Base-by-base conservation (phyloP, 108 stramenopile genomes). In the Pseudonitzschia multiseries region DNA sequence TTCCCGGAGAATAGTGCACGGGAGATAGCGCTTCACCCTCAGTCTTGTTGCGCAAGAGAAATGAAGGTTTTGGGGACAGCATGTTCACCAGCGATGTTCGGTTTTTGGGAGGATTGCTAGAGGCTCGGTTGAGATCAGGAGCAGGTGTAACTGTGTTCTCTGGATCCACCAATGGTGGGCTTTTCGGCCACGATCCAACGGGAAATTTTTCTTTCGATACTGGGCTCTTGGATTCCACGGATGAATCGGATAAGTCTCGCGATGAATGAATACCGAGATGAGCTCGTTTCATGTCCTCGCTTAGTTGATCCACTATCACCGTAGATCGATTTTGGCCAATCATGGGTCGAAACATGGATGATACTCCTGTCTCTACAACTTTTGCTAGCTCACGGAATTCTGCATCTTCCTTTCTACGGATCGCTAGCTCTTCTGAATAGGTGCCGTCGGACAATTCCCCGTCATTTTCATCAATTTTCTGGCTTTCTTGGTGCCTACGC, bases 251-350 rank as follows among this genome's bases (percentile, higher is more conserved):
- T 1, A 32, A 28, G 10, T 70, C 69, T 24, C 53, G 36, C 6
- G 29, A 14, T 13, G 44, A 24, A 10, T 43, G 36, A 31, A 29
- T 29, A 43, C 57, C 62, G 29, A 75, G 33, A 57, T 86, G 85
- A 6, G 71, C 26, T 10, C 62, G 56, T 61, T 78, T 82, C 85
- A 86, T 86, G 33, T 75, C 77, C n/a, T 82, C 81, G 46, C 85
- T 86, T 17, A 87, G 74, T 40, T 69, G 68, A 68, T 84, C 82
- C 13, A 85, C 77, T 36, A 87, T 85, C 21, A 87, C 84, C n/a
- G 87, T 87, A 1, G 84, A 50, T 31, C 74, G 41, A 50, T 81
- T 80, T 36, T 76, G 75, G 12, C 68, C 69, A 74, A 87, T 72
- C 6, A 17, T 27, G 14, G 83, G 81, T 69, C 76, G 28, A 69